Evolutionary conservation across 2,329 filamentous ascomycete species (phyloP), one percentile per base, ranked within the genome.

Genomic region (Fusarium cicatricum): DNA sequence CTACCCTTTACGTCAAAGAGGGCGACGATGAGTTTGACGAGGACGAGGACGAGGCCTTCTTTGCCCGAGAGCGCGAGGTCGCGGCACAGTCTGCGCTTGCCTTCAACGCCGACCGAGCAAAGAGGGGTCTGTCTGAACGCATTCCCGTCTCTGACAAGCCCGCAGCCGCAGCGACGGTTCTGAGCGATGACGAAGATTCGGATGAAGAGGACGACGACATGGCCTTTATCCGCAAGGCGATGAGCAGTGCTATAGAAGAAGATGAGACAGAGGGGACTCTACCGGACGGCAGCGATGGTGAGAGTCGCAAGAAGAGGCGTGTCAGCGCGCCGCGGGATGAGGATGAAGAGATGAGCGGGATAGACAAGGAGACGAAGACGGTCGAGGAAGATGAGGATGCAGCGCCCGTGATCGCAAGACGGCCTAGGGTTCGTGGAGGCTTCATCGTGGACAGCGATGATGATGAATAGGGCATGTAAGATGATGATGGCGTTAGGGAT

Each of bases 21-120:
- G 92, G 90, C 64, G 95, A 98, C 71, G 95, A 98, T 47, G 92
- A 97, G 65, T 88, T 84, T n/a, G 92, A 97, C 68, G 86, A 84
- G 29, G 91, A 92, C 40, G 84, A 85, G 52, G 80, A 82, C 43
- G 74, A 79, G 17, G 86, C 84, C 16, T 97, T 97, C 75, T 97
- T 94, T 74, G 86, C 83, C 3, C 82, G 85, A 14, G 93, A 97
- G 75, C 71, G 71, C 3, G 74, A 73, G 14, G 80, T 89, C 55
- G 80, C 90, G 42, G 81, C 85, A 60, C 82, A 82, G 41, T 77
- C 79, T 16, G 77, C 75, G 47, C 71, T 72, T 12, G 74, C 72
- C 1, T 76, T 72, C 2, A 69, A 59, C 17, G 67, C 65, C 5
- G 66, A 65, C 3, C 11, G 17, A 9, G 29, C 29, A 8, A 17